Conservation (phyloP, 169 alveolate species). For the Toxoplasma gondii region DNA sequence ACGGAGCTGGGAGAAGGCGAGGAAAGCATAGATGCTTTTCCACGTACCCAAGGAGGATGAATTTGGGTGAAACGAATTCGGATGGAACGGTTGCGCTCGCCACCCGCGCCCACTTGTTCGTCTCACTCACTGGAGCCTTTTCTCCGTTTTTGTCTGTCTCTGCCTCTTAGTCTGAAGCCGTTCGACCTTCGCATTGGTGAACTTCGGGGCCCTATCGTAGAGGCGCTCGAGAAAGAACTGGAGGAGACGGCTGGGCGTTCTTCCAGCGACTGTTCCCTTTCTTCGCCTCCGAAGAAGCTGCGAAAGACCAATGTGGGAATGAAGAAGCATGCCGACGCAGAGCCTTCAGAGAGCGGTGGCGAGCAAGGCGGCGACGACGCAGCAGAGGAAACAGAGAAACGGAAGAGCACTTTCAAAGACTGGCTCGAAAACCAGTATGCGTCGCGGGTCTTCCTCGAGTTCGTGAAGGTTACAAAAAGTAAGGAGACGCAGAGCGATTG, state of each 20-base stretch:
- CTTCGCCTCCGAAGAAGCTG: not conserved
- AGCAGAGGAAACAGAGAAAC: not conserved
- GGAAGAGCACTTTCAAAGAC: not conserved
- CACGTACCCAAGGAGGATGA: no score
- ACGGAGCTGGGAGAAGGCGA: no score
- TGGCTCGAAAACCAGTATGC: conserved; percentile 4
- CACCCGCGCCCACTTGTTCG: no score
- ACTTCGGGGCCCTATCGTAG: conserved; percentile 17
- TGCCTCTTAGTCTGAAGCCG: not conserved
- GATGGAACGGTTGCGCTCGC: no score
- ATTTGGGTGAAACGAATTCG: no score
- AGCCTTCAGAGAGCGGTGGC: not conserved
- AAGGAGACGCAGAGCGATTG: not conserved
- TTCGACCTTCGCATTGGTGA: not conserved
- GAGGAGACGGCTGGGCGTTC: not conserved
- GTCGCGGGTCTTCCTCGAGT: conserved; percentile 15
- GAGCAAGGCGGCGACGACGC: not conserved
- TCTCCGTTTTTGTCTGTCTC: not conserved
- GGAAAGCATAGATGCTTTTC: no score
- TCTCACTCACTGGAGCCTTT: no score
- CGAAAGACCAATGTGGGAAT: not conserved
- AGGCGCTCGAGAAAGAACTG: not conserved
- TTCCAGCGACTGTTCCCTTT: not conserved
- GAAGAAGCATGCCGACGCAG: not conserved
- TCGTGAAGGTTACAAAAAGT: not conserved